Base-by-base conservation (phyloP, 208 protist species). In the Trypanosoma brucei region DNA sequence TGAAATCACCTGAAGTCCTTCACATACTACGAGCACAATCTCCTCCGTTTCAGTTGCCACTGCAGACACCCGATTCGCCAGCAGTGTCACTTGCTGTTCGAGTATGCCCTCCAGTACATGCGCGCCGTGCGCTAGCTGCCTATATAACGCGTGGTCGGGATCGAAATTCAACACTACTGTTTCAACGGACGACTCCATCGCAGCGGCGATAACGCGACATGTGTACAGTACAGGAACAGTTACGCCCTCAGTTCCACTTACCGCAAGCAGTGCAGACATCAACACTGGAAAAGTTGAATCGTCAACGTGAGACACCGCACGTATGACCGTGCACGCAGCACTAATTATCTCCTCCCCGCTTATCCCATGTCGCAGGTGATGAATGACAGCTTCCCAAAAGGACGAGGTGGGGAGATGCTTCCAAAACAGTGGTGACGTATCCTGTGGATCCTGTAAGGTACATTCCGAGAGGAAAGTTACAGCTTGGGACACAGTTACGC, bases 1-100 rank as follows among this genome's bases (percentile, higher is more conserved):
- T 31, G 83, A 73, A 8, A 94, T 70, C 35, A 75, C 82, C 39
- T 72, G 78, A 55, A 94, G 34, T 30, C 82, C 84, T 58, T 94
- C 87, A 59, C 82, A 91, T 4, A 79, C 75, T 46, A 73, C 61
- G n/a, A 70, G 57, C 49, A 65, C 66, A 7, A 75, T 60, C 53
- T 79, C 76, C 46, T 42, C 56, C 22, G 65, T 34, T 7, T 51
- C 22, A 22, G 22, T 22, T 22, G 22, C 22, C 22, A 22, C 22
- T 22, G 22, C 22, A 22, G 22, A 22, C 22, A 22, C 22, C 22
- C 22, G 22, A 22, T 22, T 22, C 22, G 22, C 22, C 22, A 22
- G 22, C 22, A 22, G 22, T 22, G 40, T 33, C 22, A 40, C 36
- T 38, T 31, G 52, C 9, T 48, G 44, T 37, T 42, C 13, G 2